Conservation (phyloP, 306 rosid genomes). For the Lathyrus sativus region DNA sequence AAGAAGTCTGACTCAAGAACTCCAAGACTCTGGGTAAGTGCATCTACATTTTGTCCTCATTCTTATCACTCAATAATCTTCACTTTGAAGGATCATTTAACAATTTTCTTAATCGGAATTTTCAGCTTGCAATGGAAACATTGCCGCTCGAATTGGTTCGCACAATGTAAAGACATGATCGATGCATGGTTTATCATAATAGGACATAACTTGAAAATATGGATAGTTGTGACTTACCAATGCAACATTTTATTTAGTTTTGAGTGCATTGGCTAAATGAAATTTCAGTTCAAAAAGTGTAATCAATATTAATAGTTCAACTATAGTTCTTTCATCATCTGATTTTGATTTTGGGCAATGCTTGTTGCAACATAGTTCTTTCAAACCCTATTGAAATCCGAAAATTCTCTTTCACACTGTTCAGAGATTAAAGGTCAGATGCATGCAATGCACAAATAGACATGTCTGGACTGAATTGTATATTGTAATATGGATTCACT, state of each 20-base stretch:
- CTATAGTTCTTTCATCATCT: too few species aligned
- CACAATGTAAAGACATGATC: constrained; percentile 43
- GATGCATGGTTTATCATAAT: constrained; percentile 17
- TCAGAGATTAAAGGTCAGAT: too few species aligned
- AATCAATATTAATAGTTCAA: not conserved
- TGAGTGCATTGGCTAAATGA: constrained; percentile 13
- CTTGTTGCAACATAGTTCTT: too few species aligned
- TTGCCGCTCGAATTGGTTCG: constrained; percentile 85
- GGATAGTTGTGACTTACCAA: constrained; percentile 2
- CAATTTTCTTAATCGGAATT: constrained; percentile 16
- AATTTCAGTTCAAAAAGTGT: constrained; percentile 23
- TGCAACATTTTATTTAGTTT: constrained; percentile 21
- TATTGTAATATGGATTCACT: too few species aligned
- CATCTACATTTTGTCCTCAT: constrained; percentile 11
- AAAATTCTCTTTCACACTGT: too few species aligned
- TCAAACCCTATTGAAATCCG: too few species aligned
- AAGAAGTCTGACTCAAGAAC: constrained; percentile 72
- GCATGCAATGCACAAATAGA: too few species aligned
- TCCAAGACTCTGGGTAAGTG: constrained; percentile 87
- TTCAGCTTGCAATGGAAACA: constrained; percentile 82
- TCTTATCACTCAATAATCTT: constrained; percentile 15
- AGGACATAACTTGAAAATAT: constrained; percentile 2
- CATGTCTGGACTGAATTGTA: too few species aligned
- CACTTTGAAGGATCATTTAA: constrained; percentile 26
- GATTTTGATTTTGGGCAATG: too few species aligned